Evolutionary conservation across 2,329 filamentous ascomycete species (phyloP), one percentile per base, ranked within the genome.

Genomic region (Endocalyx cinctus): DNA sequence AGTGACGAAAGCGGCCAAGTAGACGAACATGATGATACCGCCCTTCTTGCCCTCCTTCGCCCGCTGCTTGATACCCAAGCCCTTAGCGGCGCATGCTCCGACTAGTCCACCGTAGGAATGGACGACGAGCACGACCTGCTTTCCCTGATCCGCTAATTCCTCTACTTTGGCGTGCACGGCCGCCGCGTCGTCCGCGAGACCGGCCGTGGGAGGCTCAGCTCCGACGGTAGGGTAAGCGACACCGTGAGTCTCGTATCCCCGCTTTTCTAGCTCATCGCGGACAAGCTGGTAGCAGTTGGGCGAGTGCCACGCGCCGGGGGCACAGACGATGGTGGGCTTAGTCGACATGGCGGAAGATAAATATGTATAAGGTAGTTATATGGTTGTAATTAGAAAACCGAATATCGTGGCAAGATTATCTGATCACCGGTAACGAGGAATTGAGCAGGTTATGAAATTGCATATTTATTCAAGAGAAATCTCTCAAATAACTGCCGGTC

Each of bases 151-250:
- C 7, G 66, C 59, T 5, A 66, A 56, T 5, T 43, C 32, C 11
- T 55, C 43, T 14, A 66, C 39, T 4, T 57, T 42, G 5, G 52
- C 35, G 5, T 47, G 51, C 10, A 64, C 52, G 10, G 51, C 40
- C 1, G 52, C 51, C 13, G 60, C 52, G 31, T 66, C 59, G 5
- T 59, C 58, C n/a, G n/a, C n/a, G n/a, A n/a, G n/a, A n/a, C n/a
- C n/a, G 20, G 58, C 56, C 35, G 58, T 52, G 12, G 50, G 46
- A 6, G 49, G 33, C 12, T 41, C 39, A 22, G 36, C 25, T 25
- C 25, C 38, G 7, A 45, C 34, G 7, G 36, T 46, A 1, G 43
- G 36, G 2, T 42, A 31, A 4, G 45, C 39, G 7, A 52, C 10
- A 6, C 27, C 46, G 18, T 41, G 46, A 8, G 52, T 46, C 11